A percentile compares a stretch with the other conserved stretches of the same genome.
These are phyloP conservation scores for Populus tomentosa DNA, from an alignment of 441 rosid species.

Conservation along the genomic window DNA sequence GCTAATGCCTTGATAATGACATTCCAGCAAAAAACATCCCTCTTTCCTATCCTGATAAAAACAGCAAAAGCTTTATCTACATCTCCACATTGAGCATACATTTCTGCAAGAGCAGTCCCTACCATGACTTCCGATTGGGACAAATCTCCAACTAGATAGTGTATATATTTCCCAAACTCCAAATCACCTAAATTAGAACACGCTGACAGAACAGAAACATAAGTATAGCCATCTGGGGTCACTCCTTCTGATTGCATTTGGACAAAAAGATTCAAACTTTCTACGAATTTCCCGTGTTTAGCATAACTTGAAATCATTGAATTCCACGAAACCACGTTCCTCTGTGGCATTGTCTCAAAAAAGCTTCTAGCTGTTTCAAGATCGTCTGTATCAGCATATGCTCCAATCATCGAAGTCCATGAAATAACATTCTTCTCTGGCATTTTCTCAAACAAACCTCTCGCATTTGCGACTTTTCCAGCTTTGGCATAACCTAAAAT, in stretches of 20 bases:
- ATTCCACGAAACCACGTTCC: slow-evolving; percentile 35
- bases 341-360: slow-evolving; percentile 28
- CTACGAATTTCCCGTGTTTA: slow-evolving; percentile 13
- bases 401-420: slow-evolving; percentile 30
- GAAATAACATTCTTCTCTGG: slow-evolving; percentile 35
- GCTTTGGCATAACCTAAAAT: slow-evolving; percentile 25
- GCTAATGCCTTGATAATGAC: slow-evolving; percentile 34
- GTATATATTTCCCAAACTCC: slow-evolving; percentile 26
- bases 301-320: slow-evolving; percentile 24
- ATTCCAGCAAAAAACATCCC: slow-evolving; percentile 35
- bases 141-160: slow-evolving; percentile 17
- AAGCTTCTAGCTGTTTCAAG: slow-evolving; percentile 20
- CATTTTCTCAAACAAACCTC: slow-evolving; percentile 23
- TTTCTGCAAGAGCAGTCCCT: slow-evolving; percentile 27
- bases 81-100: slow-evolving; percentile 31
- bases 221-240: slow-evolving; percentile 22
- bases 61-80: slow-evolving; percentile 20
- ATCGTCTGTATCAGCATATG: slow-evolving; percentile 19
- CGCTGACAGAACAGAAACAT: slow-evolving; percentile 24
- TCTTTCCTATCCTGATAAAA: slow-evolving; percentile 22
- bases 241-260: slow-evolving; percentile 24
- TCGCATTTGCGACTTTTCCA: slow-evolving; percentile 20
- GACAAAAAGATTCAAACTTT: slow-evolving; percentile 20
- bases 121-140: slow-evolving; percentile 15
- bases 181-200: slow-evolving; percentile 27